These are phyloP conservation scores for Phymatotrichopsis omnivora DNA, from an alignment of 2,329 filamentous ascomycete species.

Conservation along the genomic window DNA sequence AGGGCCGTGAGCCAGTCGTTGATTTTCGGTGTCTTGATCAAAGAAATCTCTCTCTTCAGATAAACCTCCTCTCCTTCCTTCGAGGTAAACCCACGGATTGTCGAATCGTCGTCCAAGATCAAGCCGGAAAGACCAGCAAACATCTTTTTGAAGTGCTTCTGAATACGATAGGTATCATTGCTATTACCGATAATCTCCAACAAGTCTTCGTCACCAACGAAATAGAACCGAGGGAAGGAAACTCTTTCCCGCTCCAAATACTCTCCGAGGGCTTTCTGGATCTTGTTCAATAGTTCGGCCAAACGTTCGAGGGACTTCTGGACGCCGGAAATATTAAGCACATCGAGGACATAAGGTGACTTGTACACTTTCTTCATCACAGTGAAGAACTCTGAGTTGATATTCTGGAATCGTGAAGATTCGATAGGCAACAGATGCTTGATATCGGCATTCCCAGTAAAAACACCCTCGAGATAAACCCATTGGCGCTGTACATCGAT, in stretches of 20 bases:
- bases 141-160: conserved; percentile 99
- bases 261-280: conserved; percentile 95
- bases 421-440: conserved; percentile 95
- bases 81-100: conserved; percentile 85
- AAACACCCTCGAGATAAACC: conserved; percentile 98
- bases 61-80: conserved; percentile 86
- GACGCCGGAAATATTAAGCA: conserved; percentile 87
- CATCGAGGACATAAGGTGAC: conserved; percentile 88
- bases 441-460: conserved; percentile 97
- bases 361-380: conserved; percentile 99
- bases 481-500: conserved; percentile 99
- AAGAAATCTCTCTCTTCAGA: conserved; percentile 81
- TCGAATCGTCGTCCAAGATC: conserved; percentile 77
- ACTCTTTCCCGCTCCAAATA: conserved; percentile 97
- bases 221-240: conserved; percentile 97
- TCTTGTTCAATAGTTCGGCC: conserved; percentile 96
- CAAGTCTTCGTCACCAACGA: conserved; percentile 95
- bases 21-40: conserved; percentile 89
- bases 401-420: conserved; percentile 94
- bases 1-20: conserved; percentile 97
- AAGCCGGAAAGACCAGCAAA: conserved; percentile 91
- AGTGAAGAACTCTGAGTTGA: conserved; percentile 97
- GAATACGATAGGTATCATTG: conserved; percentile 89
- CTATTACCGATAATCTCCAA: conserved; percentile 99
- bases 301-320: conserved; percentile 93